Base-by-base conservation (phyloP, 208 protist genomes). In the Leptomonas pyrrhocoris region DNA sequence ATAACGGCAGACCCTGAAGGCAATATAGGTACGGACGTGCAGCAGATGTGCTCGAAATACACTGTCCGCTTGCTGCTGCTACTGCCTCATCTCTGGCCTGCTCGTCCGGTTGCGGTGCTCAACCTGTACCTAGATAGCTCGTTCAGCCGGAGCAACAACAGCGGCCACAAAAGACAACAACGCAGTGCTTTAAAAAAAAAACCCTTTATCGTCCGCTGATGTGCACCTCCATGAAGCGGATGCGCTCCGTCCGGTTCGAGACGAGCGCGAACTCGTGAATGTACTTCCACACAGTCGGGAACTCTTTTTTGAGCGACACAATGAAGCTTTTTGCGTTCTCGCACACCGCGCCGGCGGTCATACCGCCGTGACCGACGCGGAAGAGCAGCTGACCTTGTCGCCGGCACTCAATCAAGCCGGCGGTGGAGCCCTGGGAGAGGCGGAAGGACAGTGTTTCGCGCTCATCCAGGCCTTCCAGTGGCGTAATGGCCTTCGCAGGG, bases 151-250 rank as follows among this genome's bases (percentile, higher is more conserved):
- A n/a, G n/a, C n/a, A n/a, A n/a, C n/a, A n/a, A n/a, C n/a, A n/a
- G n/a, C n/a, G n/a, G n/a, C n/a, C n/a, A n/a, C n/a, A n/a, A n/a
- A n/a, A n/a, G n/a, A n/a, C n/a, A n/a, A n/a, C n/a, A n/a, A n/a
- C n/a, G n/a, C n/a, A n/a, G n/a, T n/a, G n/a, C n/a, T n/a, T n/a
- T n/a, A n/a, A 57, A 15, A 57, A 57, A 57, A 6, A 57, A 34
- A 57, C 53, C 23, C 53, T 15, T 23, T n/a, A 13, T 57, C 25
- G 43, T 48, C 76, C 77, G 28, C 77, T 63, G 59, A 96, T 88
- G 6, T 93, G 82, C 19, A 89, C 79, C 73, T 94, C 86, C 91
- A 96, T 94, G 71, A 96, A 96, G 46, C 91, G 86, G 50, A 96
- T 96, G 15, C 80, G 77, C 49, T 92, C 86, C n/a, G 91, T 96